Percentiles rank a stretch among this genome's conserved stretches.
Conservation (phyloP, 2,329 filamentous ascomycete genomes). For the Tothia fuscella region DNA sequence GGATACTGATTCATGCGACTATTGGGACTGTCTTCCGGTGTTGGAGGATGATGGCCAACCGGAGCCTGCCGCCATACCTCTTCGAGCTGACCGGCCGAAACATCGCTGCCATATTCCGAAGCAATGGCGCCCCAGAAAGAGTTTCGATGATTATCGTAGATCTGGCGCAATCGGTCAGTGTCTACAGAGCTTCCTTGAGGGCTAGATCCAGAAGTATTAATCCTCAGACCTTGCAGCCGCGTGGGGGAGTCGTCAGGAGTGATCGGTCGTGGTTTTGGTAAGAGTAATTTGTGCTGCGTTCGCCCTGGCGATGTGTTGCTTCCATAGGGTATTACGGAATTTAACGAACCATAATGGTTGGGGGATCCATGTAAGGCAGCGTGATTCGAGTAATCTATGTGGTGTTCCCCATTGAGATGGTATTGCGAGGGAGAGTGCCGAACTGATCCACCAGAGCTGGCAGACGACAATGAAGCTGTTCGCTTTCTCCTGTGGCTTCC, state of each 20-base stretch:
- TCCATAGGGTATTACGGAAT: constrained; percentile 25
- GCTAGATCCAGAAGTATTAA: constrained; percentile 26
- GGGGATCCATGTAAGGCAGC: constrained; percentile 27
- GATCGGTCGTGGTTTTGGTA: constrained; percentile 50
- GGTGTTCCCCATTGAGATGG: constrained; percentile 16
- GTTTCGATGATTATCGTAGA: constrained; percentile 58
- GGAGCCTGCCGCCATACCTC: constrained; percentile 47
- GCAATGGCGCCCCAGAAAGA: constrained; percentile 65
- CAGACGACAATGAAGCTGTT: constrained; percentile 55
- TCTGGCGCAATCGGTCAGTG: constrained; percentile 53
- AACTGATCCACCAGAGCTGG: constrained; percentile 25
- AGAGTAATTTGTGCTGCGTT: constrained; percentile 32
- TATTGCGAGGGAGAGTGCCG: constrained; percentile 11
- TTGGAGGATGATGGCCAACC: constrained; percentile 22
- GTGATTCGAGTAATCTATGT: constrained; percentile 19
- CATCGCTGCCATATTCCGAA: constrained; percentile 55
- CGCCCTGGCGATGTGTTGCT: constrained; percentile 15
- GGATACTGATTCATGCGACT: constrained; percentile 25
- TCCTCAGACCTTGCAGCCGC: constrained; percentile 20
- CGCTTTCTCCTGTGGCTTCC: constrained; percentile 71
- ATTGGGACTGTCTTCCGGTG: constrained; percentile 27
- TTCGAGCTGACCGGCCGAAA: constrained; percentile 52
- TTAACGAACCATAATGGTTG: constrained; percentile 27
- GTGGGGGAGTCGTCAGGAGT: constrained; percentile 26
- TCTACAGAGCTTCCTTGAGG: constrained; percentile 44